These are phyloP conservation scores for Choiromyces venosus DNA, from an alignment of 495 filamentous ascomycete genomes.

Conservation along the genomic window DNA sequence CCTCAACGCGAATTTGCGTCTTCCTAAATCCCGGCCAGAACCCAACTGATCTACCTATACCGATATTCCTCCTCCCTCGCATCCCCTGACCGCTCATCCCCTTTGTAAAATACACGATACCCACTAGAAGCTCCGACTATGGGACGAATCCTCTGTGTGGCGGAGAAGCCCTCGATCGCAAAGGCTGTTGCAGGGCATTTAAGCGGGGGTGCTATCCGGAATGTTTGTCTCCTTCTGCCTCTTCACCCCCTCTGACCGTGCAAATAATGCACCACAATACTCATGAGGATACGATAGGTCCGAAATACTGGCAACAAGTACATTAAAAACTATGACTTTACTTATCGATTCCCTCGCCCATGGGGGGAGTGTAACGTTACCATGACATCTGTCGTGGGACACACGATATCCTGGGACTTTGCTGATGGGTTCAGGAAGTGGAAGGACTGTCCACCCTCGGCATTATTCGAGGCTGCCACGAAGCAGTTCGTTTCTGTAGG, in stretches of 20 bases:
- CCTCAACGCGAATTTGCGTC: not conserved
- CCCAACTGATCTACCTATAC: not conserved
- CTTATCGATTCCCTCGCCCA: slow-evolving; percentile 71
- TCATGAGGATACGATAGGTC: slow-evolving; percentile 24
- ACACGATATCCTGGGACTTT: slow-evolving; percentile 73
- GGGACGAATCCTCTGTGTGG: slow-evolving; percentile 69
- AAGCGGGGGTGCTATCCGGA: slow-evolving; percentile 59
- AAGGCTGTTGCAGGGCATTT: slow-evolving; percentile 89
- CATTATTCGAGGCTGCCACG: slow-evolving; percentile 82
- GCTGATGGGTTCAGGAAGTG: slow-evolving; percentile 63
- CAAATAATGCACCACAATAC: not conserved
- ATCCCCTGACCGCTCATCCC: not conserved
- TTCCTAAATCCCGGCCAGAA: not conserved
- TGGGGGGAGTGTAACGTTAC: slow-evolving; percentile 80
- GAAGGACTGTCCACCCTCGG: slow-evolving; percentile 68
- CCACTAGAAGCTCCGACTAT: not conserved
- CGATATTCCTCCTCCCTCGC: not conserved
- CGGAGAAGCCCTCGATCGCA: slow-evolving; percentile 94
- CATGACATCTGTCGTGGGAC: slow-evolving; percentile 88
- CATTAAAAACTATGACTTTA: slow-evolving; percentile 91
- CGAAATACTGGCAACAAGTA: slow-evolving; percentile 59
- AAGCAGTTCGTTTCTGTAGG: slow-evolving; percentile 49
- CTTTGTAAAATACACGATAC: not conserved
- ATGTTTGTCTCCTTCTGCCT: slow-evolving; percentile 13
- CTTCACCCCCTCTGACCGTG: not conserved